These are phyloP conservation scores for Glonium stellatum DNA, from an alignment of 495 filamentous ascomycete species.

Conservation along the genomic window DNA sequence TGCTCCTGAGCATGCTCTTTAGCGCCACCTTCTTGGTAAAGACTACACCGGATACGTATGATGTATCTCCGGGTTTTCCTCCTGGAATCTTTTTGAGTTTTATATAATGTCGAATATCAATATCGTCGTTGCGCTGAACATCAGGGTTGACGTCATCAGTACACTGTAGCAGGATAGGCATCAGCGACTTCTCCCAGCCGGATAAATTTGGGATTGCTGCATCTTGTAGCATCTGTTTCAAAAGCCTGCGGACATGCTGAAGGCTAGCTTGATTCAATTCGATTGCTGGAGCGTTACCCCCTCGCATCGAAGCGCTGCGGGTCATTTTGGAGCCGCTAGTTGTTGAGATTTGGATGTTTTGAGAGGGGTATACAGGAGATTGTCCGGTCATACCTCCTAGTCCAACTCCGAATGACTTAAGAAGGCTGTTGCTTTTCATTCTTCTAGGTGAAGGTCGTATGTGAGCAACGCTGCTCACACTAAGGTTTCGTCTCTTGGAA, in stretches of 20 bases:
- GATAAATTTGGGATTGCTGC: slow-evolving; percentile 59
- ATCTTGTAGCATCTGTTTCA: slow-evolving; percentile 77
- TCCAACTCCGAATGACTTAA: slow-evolving; percentile 29
- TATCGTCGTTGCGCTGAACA: slow-evolving; percentile 80
- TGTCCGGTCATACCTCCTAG: slow-evolving; percentile 7
- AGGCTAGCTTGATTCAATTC: slow-evolving; percentile 82
- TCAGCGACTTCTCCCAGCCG: slow-evolving; percentile 84
- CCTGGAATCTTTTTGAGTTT: slow-evolving; percentile 96
- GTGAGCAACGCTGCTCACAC: slow-evolving; percentile 63
- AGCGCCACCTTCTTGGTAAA: slow-evolving; percentile 95
- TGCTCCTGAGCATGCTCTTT: slow-evolving; percentile 89
- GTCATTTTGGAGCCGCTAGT: slow-evolving; percentile 46
- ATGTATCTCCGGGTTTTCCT: slow-evolving; percentile 80
- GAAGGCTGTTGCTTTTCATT: slow-evolving; percentile 36
- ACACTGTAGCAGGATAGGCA: slow-evolving; percentile 85
- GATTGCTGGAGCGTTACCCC: slow-evolving; percentile 61
- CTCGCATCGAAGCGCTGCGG: slow-evolving; percentile 79
- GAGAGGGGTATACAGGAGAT: slow-evolving; percentile 1
- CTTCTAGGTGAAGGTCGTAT: slow-evolving; percentile 60
- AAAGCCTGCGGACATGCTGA: slow-evolving; percentile 76
- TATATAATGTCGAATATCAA: slow-evolving; percentile 97
- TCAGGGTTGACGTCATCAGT: slow-evolving; percentile 94
- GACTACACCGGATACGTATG: slow-evolving; percentile 89
- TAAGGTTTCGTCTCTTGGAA: slow-evolving; percentile 66
- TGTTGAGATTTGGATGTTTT: slow-evolving; percentile 1